Evolutionary conservation across 306 rosid species (phyloP), one percentile per base, ranked within the genome.

Genomic region (Cucumis sativus): DNA sequence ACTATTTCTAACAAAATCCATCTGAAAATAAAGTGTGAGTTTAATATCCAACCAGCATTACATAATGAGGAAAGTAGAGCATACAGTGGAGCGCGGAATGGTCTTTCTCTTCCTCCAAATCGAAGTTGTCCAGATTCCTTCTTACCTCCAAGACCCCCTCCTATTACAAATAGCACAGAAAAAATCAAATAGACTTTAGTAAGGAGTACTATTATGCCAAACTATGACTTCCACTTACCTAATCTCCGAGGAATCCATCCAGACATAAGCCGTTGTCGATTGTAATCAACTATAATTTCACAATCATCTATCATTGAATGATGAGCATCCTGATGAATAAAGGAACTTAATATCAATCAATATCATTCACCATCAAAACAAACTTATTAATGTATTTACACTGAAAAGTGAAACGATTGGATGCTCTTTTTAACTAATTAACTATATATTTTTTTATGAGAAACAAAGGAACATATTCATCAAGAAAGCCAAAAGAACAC

Each of bases 81-180:
- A 76, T 88, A 94, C 94, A 94, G 70, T 62, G 97, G 97, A 79
- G 97, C 98, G 54, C 90, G 97, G 68, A 94, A 94, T 51, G 98
- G 98, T 79, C 91, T 90, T 75, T 90, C 98, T 79, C 97, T 88
- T 82, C 98, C 98, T 54, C 98, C 98, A 81, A 94, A 94, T 41
- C 98, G 96, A 79, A 94, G 96, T 79, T 94, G 98, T 74, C 98
- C 98, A 9, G 98, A 94, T 83, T 94, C 98, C 86, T 94, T 94
- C 87, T 84, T 85, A 78, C 98, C 96, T 72, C 98, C 91, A 77
- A 94, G 93, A 75, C 97, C 98, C 41, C 98, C 97, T 79, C 98
- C 97, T 94, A 79, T 41, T 54, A 30, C 78, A 73, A 79, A 55
- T 59, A 57, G 43, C 7, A 35, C 45, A 79, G 60, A 49, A 66